Percentiles rank a stretch among this genome's conserved stretches.
Conservation (phyloP, 495 filamentous ascomycete genomes). For the Trichoderma parareesei region DNA sequence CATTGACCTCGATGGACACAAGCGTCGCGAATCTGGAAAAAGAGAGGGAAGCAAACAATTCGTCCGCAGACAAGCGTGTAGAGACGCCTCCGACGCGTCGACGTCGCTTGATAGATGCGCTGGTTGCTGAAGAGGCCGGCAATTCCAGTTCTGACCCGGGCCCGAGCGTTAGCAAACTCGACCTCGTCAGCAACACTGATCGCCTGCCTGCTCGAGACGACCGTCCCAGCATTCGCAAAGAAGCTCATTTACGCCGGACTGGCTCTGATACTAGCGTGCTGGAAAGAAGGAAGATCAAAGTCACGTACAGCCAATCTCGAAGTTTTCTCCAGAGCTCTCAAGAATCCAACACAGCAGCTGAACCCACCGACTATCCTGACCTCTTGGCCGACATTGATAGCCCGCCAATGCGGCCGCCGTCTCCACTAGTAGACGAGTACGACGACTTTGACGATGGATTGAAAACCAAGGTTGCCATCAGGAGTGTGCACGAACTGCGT, state of each 20-base stretch:
- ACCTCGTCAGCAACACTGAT: neutral
- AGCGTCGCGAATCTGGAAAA: neutral
- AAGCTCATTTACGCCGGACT: neutral
- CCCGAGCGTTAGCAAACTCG: neutral
- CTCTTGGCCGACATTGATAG: conserved; percentile 18
- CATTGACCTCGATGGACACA: neutral
- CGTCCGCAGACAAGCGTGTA: neutral
- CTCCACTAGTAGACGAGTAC: conserved; percentile 24
- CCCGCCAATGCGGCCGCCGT: conserved; percentile 24
- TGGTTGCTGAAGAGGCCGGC: conserved; percentile 28
- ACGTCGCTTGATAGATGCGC: conserved; percentile 44
- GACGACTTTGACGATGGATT: conserved; percentile 49
- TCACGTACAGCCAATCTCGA: conserved; percentile 43
- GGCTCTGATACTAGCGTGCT: neutral
- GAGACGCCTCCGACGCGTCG: neutral
- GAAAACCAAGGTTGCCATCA: conserved; percentile 50
- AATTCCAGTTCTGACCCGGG: neutral
- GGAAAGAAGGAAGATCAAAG: conserved; percentile 21
- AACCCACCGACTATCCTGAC: conserved; percentile 12
- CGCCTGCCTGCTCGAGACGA: neutral
- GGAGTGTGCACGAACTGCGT: conserved; percentile 83
- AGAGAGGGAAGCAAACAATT: neutral
- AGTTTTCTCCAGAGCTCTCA: conserved; percentile 38
- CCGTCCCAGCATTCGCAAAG: neutral
- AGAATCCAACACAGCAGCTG: conserved; percentile 19